These are phyloP conservation scores for Pythium grandisporangium DNA, from an alignment of 352 stramenopile genomes.

Conservation along the genomic window DNA sequence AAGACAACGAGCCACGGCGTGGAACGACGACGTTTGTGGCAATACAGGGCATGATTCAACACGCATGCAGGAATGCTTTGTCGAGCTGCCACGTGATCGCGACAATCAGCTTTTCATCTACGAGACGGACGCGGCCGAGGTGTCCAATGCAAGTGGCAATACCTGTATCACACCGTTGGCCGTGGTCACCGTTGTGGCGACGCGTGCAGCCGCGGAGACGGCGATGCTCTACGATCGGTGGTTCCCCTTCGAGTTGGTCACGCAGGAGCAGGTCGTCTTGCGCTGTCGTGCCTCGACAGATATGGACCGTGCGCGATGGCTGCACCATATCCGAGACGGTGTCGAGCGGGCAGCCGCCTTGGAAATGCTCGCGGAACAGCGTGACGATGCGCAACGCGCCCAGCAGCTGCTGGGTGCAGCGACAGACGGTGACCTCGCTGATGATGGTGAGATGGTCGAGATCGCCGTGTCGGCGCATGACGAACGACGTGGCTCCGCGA, in stretches of 20 bases:
- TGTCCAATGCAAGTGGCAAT: too few relatives aligned
- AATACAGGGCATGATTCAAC: too few relatives aligned
- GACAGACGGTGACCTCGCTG: background rate
- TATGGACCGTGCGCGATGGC: conserved; percentile 50
- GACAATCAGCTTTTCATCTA: conserved; percentile 38
- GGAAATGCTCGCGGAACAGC: conserved; percentile 46
- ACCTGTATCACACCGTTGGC: too few relatives aligned
- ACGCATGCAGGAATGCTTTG: conserved; percentile 41
- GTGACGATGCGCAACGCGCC: conserved; percentile 15
- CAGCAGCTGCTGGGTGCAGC: background rate
- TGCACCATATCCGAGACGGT: conserved; percentile 47
- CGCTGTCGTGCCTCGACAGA: conserved; percentile 52
- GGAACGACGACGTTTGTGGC: too few relatives aligned
- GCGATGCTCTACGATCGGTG: conserved; percentile 2
- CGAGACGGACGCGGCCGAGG: conserved; percentile 16
- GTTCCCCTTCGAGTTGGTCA: conserved; percentile 65
- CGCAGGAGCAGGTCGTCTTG: conserved; percentile 49
- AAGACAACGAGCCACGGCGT: too few relatives aligned
- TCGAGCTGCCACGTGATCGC: conserved; percentile 36
- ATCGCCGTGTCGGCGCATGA: background rate
- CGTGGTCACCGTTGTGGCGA: conserved; percentile 32
- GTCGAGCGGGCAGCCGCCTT: conserved; percentile 37
- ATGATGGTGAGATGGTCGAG: background rate
- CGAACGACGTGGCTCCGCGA: conserved; percentile 2
- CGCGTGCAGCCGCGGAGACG: conserved; percentile 8